Percentiles rank a stretch among this genome's conserved stretches.
phyloP scores from a whole-genome alignment of 176 grass and related monocot species.

The Carex kokanica region DNA sequence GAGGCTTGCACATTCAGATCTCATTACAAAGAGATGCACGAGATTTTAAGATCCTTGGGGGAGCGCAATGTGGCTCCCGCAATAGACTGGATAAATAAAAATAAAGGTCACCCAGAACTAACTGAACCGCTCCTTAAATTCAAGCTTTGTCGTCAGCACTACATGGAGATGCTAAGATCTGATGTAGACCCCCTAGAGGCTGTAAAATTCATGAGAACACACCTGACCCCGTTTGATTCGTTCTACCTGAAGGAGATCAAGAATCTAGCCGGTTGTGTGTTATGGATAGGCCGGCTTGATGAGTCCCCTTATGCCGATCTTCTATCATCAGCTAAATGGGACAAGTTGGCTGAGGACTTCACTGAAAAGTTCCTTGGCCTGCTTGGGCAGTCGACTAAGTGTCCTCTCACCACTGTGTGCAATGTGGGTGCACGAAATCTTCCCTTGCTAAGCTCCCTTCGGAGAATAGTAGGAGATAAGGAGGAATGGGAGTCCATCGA shows the following conservation, averaged over 20 bases:
- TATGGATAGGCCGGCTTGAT: constrained; percentile 12
- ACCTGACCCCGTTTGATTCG: not conserved
- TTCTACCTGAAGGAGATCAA: not conserved
- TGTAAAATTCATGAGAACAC: not conserved
- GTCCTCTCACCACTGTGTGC: constrained; percentile 8
- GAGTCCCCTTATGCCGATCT: constrained; percentile 14
- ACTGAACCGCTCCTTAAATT: not conserved
- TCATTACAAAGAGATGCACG: constrained; percentile 20
- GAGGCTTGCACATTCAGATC: constrained; percentile 16
- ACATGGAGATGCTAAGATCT: constrained; percentile 18
- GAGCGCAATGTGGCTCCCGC: not conserved
- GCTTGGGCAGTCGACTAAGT: not conserved
- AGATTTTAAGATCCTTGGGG: not conserved
- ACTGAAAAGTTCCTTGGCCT: not conserved
- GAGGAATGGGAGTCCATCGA: not conserved
- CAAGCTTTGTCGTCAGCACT: constrained; percentile 2
- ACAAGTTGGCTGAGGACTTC: constrained; percentile 13
- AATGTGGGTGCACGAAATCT: constrained; percentile 10
- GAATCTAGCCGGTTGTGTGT: not conserved
- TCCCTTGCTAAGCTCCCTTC: not conserved
- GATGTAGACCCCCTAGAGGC: not conserved
- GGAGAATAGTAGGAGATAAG: not conserved
- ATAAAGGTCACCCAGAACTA: not conserved
- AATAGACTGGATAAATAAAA: not conserved
- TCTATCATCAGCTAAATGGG: not conserved